Base-by-base conservation (phyloP, 441 rosid genomes). In the Gossypium lobatum region DNA sequence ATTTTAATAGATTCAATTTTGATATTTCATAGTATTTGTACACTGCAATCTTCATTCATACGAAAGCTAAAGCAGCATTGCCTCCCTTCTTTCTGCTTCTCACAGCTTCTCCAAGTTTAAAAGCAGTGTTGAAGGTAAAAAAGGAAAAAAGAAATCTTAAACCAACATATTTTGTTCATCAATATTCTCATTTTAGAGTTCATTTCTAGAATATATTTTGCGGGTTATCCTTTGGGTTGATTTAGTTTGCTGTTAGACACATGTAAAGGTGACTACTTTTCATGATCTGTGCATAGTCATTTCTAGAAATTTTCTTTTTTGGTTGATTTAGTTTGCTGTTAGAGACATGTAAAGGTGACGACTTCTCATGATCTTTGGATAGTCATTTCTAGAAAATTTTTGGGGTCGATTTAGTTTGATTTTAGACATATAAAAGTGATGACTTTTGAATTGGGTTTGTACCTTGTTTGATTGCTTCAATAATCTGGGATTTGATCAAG, bases 391-490 rank as follows among this genome's bases (percentile, higher is more conserved):
- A 6, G 39, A 34, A 34, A 34, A 6, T n/a, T 21, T 21, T 9
- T 2, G 67, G 48, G 48, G 6, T 63, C 34, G 50, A 34, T 34
- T 17, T 63, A 1, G 14, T 63, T 62, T 17, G 23, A 23, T 17
- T 10, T 34, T 26, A 9, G 23, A 8, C 21, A 7, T 16, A 52
- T 17, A 13, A 52, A 68, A 45, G 60, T 68, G 46, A 52, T 59
- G 37, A 28, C 26, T 68, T 68, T 68, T 17, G 45, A 68, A 68
- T 50, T n/a, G 31, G 61, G 17, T 59, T 52, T 28, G 53, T 68
- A 59, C 28, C 26, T 64, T 64, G 50, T 23, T 64, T 64, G 23
- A 0, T 68, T 68, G 25, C 13, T 50, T 25, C 39, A 9, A n/a
- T 50, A 4, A n/a, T 48, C 2, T 50, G 23, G 16, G 45, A 4